Conservation (phyloP, 2,329 filamentous ascomycete species). For the Colletotrichum navitas region DNA sequence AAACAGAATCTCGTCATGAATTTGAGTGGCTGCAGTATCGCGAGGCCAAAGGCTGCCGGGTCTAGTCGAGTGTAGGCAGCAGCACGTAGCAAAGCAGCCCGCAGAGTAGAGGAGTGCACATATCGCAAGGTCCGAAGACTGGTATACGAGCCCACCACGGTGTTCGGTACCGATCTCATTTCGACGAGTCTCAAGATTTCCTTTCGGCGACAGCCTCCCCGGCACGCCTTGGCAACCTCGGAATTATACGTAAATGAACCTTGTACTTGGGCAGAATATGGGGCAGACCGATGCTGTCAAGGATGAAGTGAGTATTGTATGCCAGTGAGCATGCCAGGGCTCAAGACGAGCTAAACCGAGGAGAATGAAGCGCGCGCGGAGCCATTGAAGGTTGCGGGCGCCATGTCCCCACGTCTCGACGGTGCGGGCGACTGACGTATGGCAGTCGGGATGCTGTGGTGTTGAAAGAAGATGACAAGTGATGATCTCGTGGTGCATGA, state of each 20-base stretch:
- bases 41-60: conserved; percentile 1
- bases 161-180: conserved; percentile 17
- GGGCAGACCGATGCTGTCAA: conserved; percentile 4
- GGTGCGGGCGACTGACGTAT: conserved; percentile 2
- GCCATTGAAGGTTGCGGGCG: conserved; percentile 4
- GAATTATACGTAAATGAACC: conserved; percentile 6
- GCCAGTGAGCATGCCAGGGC: background rate
- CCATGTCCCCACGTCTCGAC: conserved; percentile 13
- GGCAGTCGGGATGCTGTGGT: conserved; percentile 1
- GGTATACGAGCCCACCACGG: conserved; percentile 21
- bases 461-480: background rate
- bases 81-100: background rate
- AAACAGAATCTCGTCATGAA: conserved; percentile 40
- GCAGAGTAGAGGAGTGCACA: conserved; percentile 32
- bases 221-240: conserved; percentile 1
- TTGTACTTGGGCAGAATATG: background rate
- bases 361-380: conserved; percentile 13
- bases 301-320: background rate
- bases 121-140: background rate
- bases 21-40: conserved; percentile 29
- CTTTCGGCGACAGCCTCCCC: conserved; percentile 15
- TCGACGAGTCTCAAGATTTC: conserved; percentile 3
- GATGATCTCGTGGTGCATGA: background rate
- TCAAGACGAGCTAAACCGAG: conserved; percentile 10
- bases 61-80: background rate